Conservation (phyloP, 306 rosid species). For the Vigna hirtella region DNA sequence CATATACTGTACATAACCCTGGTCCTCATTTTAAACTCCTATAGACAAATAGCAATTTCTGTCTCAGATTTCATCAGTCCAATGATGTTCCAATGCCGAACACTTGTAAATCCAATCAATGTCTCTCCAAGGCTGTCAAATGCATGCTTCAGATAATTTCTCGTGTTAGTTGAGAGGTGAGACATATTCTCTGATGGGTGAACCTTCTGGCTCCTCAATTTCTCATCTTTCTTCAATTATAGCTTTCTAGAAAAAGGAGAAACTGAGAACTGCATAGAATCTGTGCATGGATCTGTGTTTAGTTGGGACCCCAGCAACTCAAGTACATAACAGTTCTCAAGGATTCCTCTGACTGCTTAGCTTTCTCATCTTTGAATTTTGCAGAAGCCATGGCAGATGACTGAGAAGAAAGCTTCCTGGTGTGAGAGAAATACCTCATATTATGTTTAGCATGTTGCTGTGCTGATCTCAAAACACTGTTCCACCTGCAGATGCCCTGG, state of each 20-base stretch:
- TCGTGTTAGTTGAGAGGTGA: neutral
- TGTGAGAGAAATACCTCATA: conserved; percentile 42
- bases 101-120: neutral
- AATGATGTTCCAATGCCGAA: neutral
- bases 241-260: neutral
- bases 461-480: conserved; percentile 45
- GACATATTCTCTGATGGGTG: conserved; percentile 49
- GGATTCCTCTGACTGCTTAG: conserved; percentile 70
- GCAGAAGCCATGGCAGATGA: conserved; percentile 46
- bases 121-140: conserved; percentile 6
- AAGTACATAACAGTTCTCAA: conserved; percentile 70
- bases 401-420: conserved; percentile 51
- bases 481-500: conserved; percentile 69
- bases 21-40: neutral
- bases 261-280: neutral
- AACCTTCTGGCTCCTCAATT: neutral
- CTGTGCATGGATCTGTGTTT: neutral
- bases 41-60: neutral
- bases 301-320: conserved; percentile 62
- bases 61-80: neutral
- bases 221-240: neutral
- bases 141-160: neutral
- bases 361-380: conserved; percentile 51
- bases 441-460: conserved; percentile 55
- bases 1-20: too few relatives aligned